Evolutionary conservation across 192 early-diverging fungal species (phyloP).

Genomic region (Rhizophagus prolifer): DNA sequence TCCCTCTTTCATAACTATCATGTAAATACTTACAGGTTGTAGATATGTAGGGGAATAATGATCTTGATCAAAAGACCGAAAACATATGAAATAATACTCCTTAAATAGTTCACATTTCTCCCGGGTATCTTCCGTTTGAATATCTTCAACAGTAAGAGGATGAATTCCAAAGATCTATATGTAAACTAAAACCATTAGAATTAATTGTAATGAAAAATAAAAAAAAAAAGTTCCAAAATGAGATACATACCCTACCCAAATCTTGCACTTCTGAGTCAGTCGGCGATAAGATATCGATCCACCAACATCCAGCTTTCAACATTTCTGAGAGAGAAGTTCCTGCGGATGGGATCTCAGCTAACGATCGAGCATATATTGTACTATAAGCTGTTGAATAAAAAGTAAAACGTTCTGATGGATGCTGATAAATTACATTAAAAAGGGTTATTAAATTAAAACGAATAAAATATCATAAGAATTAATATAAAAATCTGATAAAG

Average conservation of each 20-base stretch:
- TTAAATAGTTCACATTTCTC: constrained; percentile 92
- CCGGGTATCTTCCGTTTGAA: constrained; percentile 78
- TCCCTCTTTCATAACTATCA: constrained; percentile 64
- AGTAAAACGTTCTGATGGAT: constrained; percentile 33
- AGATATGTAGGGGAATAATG: constrained; percentile 60
- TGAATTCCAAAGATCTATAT: constrained; percentile 67
- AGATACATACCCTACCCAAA: constrained; percentile 49
- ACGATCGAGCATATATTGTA: constrained; percentile 37
- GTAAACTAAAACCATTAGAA: neutral
- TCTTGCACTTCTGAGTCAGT: constrained; percentile 56
- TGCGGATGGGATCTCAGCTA: constrained; percentile 33
- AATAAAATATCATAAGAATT: neutral
- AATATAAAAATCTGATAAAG: neutral
- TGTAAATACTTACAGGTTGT: constrained; percentile 68
- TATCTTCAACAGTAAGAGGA: constrained; percentile 86
- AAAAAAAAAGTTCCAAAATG: neutral
- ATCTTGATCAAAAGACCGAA: constrained; percentile 74
- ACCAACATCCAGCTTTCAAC: constrained; percentile 61
- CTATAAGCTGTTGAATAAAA: constrained; percentile 41
- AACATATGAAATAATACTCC: constrained; percentile 91
- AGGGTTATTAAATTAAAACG: neutral
- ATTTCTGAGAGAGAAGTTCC: constrained; percentile 38
- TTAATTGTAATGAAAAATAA: neutral
- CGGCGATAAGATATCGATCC: constrained; percentile 66
- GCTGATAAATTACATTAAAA: constrained; percentile 26